phyloP scores from a whole-genome alignment of 495 filamentous ascomycete species.

The Annulohypoxylon maeteangense region DNA sequence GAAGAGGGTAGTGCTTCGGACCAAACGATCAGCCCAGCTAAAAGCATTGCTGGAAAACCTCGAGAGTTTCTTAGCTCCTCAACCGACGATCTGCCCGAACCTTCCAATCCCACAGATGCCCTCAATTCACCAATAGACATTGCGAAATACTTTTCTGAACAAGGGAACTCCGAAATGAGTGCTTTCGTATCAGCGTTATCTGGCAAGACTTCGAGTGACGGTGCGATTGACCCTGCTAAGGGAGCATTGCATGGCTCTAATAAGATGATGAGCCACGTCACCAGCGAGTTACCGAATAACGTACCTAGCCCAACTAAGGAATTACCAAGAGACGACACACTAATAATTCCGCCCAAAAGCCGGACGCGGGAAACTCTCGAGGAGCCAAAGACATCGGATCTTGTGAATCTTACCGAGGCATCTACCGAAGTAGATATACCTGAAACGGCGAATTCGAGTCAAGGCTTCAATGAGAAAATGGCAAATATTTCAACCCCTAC shows the following conservation, averaged over 20 bases:
- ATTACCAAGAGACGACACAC: slow-evolving; percentile 26
- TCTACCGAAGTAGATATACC: neutral
- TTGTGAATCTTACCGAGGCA: neutral
- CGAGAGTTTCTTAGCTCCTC: slow-evolving; percentile 8
- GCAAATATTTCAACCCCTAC: slow-evolving; percentile 19
- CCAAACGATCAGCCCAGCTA: neutral
- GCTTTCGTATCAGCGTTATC: slow-evolving; percentile 34
- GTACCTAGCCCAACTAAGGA: slow-evolving; percentile 13
- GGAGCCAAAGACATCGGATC: neutral
- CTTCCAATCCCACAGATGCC: slow-evolving; percentile 19
- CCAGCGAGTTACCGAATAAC: neutral
- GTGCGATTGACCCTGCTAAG: neutral
- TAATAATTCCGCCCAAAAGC: slow-evolving; percentile 20
- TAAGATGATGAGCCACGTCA: neutral
- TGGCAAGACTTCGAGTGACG: slow-evolving; percentile 3
- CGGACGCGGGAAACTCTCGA: slow-evolving; percentile 19
- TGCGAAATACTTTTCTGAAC: slow-evolving; percentile 42
- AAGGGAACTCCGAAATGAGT: slow-evolving; percentile 44
- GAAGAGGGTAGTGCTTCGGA: neutral
- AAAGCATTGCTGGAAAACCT: slow-evolving; percentile 26
- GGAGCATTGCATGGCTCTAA: neutral
- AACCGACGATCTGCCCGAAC: slow-evolving; percentile 2
- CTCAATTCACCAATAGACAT: slow-evolving; percentile 36
- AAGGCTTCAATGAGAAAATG: neutral
- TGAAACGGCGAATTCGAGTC: neutral